Evolutionary conservation across 805 yeast species (phyloP), one percentile per base, ranked within the genome.

Genomic region (Alloascoidea hylecoeti): DNA sequence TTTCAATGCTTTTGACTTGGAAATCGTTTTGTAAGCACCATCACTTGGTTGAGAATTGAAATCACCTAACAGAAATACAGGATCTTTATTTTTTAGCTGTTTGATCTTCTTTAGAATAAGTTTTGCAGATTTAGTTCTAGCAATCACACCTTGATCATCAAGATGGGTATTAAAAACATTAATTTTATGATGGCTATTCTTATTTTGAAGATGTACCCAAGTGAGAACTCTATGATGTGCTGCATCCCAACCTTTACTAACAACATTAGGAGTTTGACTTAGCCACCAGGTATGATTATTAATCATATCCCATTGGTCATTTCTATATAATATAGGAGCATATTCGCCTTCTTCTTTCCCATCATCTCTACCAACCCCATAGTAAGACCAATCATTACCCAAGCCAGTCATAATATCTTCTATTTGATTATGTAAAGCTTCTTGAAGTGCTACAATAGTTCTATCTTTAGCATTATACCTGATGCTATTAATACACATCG

Each of bases 241-340:
- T 0, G 72, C 72, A 45, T 68, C 74, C 68, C 73, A 67, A 4
- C 70, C 72, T 34, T 46, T 55, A n/a, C 73, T 64, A 1, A 78
- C 75, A n/a, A 47, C 52, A 34, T 61, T 64, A 1, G 79, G 79
- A 3, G 75, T 70, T 14, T 61, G 58, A 42, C 74, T 64, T 12
- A 73, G 52, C 79, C 79, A 73, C 38, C 59, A 60, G 5, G 70
- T 64, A 16, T 64, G 60, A n/a, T 56, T 47, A 9, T 61, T 57
- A 3, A 66, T 38, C 28, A 68, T 43, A 28, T 54, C 47, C 56
- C 70, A 64, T 13, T 58, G 58, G 0, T 54, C 38, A 3, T 45
- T 45, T 19, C 63, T 55, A 49, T 56, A 71, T 18, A 66, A 49
- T 6, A 73, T 55, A 1, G 78, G 75, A 3, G 70, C 56, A 41